Conservation (phyloP, 495 filamentous ascomycete species). For the Penicillium malachiteum region DNA sequence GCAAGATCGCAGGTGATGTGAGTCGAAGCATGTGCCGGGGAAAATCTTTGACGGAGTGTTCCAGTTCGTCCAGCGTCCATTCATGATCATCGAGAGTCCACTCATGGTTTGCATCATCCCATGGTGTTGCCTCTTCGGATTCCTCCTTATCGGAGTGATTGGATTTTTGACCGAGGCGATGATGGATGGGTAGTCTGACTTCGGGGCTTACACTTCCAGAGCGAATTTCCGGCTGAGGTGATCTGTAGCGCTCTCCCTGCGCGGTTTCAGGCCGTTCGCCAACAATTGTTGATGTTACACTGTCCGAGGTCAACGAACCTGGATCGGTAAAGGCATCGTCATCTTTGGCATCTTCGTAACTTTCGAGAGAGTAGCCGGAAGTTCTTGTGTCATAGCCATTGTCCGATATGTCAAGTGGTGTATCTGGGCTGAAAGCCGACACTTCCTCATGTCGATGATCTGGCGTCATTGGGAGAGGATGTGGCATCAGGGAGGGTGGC, state of each 20-base stretch:
- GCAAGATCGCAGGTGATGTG: constrained; percentile 47
- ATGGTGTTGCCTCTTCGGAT: constrained; percentile 30
- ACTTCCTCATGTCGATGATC: constrained; percentile 42
- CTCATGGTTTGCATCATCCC: constrained; percentile 34
- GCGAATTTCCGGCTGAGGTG: constrained; percentile 25
- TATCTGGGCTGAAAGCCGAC: constrained; percentile 49
- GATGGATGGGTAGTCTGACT: constrained; percentile 13
- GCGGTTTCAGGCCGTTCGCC: constrained; percentile 24
- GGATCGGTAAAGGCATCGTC: constrained; percentile 32
- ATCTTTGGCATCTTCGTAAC: constrained; percentile 26
- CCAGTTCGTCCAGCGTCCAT: constrained; percentile 48
- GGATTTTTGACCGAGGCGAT: constrained; percentile 29
- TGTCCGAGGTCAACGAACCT: constrained; percentile 33
- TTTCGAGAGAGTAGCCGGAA: constrained; percentile 29
- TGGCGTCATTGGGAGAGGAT: constrained; percentile 35
- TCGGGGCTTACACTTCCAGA: constrained; percentile 29
- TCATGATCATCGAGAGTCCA: constrained; percentile 49
- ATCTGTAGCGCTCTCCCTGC: constrained; percentile 16
- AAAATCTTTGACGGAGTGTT: constrained; percentile 42
- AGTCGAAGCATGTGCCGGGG: constrained; percentile 44
- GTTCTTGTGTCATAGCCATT: constrained; percentile 38
- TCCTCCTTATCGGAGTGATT: constrained; percentile 30
- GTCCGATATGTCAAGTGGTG: constrained; percentile 40
- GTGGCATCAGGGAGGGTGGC: constrained; percentile 19
- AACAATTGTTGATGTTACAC: constrained; percentile 28